phyloP scores from a whole-genome alignment of 345 rosid species.

The Eucalyptus cloeziana region DNA sequence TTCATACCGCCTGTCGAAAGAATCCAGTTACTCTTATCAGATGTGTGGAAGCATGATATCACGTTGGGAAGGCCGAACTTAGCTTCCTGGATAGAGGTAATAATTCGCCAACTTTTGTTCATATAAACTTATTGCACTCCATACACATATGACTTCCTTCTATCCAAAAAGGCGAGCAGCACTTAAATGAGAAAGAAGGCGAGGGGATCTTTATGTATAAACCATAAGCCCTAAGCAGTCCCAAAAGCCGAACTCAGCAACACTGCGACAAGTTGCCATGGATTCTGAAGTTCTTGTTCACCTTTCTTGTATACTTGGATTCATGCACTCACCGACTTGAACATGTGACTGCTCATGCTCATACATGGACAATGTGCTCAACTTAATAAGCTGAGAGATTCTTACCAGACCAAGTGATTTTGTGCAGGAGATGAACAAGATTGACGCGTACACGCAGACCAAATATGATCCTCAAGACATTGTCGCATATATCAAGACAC shows the following conservation, averaged over 20 bases:
- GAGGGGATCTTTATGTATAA: not conserved
- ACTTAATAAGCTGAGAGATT: not conserved
- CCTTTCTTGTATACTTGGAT: not conserved
- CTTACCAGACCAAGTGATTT: not conserved
- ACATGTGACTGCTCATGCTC: not conserved
- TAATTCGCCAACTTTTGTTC: not conserved
- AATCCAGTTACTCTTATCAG: constrained; percentile 30
- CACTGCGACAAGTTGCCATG: not conserved
- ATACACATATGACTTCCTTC: not conserved
- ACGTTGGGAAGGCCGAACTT: constrained; percentile 63
- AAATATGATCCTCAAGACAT: constrained; percentile 35
- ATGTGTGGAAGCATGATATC: constrained; percentile 36
- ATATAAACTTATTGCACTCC: not conserved
- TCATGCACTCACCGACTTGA: not conserved
- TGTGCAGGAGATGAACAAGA: constrained; percentile 59
- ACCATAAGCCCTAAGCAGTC: not conserved
- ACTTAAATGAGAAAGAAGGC: not conserved
- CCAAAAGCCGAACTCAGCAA: not conserved
- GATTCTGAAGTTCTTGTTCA: not conserved
- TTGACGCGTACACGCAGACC: constrained; percentile 57
- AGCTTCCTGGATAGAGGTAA: constrained; percentile 67
- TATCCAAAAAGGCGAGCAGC: not conserved
- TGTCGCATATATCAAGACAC: constrained; percentile 22
- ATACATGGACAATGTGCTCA: not conserved
- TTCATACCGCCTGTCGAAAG: constrained; percentile 55